Evolutionary conservation across 1,284 basidiomycete genomes (phyloP), one percentile per base, ranked within the genome.

Genomic region (Sporisorium reilianum): DNA sequence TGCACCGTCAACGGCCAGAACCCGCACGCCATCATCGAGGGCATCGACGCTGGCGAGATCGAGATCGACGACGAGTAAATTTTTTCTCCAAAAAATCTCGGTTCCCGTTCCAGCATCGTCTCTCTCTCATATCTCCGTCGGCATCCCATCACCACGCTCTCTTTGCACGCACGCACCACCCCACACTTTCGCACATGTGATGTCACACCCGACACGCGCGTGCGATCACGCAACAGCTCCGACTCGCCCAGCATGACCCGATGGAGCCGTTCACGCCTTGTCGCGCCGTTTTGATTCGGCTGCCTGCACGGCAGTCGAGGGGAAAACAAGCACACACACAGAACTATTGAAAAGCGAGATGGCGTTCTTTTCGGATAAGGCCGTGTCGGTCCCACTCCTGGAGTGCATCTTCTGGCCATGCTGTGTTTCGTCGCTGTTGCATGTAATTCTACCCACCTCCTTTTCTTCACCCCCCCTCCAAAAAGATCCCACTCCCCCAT

Each of bases 1-100:
- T 98, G 95, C 91, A 97, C 95, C 59, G 90, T 99, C 69, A 94
- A 99, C 85, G 95, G 96, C 82, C 89, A 91, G 86, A 92, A 93
- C 58, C 90, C 97, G 70, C 96, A 98, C 87, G 94, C 97, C 85
- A 86, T 99, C 85, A 98, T 99, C 78, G 96, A 97, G 83, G 93
- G 89, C 72, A 99, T 99, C 86, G 91, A 96, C 88, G 91, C 91
- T 80, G 97, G 95, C 73, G 94, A 97, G 87, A 89, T 97, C 80
- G 95, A 83, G 80, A 77, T 83, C 57, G 80, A 81, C 42, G 78
- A 79, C 58, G 82, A 82, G 74, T 83, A 81, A 79, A 66, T 41
- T 12, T 32, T 44, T 45, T n/a, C 57, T 10, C 48, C 16, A 16
- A 51, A 46, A 20, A 18, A 18, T 22, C 34, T 55, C 26, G 40